A percentile compares a stretch with the other conserved stretches of the same genome.
These are phyloP conservation scores for Naganishia sp. DNA, from an alignment of 1,284 basidiomycete genomes.

Conservation along the genomic window DNA sequence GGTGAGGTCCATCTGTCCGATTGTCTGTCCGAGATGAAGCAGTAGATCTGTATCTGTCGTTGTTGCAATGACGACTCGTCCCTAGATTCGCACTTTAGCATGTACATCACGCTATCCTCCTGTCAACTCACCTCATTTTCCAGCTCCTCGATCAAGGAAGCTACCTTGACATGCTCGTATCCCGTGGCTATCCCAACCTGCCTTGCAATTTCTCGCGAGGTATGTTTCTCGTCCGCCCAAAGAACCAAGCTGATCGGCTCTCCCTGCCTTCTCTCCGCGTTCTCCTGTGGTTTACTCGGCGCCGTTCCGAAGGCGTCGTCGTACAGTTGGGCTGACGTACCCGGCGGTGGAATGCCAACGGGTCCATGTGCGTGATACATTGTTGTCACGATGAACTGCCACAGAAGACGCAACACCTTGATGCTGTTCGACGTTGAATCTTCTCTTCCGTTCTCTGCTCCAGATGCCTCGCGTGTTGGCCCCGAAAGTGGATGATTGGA, in stretches of 20 bases:
- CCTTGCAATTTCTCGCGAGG: constrained; percentile 82
- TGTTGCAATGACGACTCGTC: constrained; percentile 82
- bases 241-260: constrained; percentile 61
- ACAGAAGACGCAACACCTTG: constrained; percentile 9
- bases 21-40: constrained; percentile 74
- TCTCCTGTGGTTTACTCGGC: background rate
- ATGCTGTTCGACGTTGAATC: background rate
- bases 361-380: constrained; percentile 25
- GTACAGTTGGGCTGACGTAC: constrained; percentile 13
- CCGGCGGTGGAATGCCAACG: constrained; percentile 20
- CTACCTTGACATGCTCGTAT: constrained; percentile 58
- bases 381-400: constrained; percentile 30
- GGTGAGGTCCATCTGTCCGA: constrained; percentile 86
- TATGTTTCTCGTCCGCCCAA: constrained; percentile 99
- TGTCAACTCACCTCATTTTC: constrained; percentile 62
- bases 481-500: constrained; percentile 63
- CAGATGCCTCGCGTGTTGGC: constrained; percentile 37
- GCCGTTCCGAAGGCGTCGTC: constrained; percentile 21
- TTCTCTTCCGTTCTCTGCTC: background rate
- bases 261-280: background rate
- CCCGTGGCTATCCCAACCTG: constrained; percentile 71
- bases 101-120: background rate
- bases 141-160: constrained; percentile 69
- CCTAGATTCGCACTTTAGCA: constrained; percentile 51
- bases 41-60: constrained; percentile 67